Evolutionary conservation across 148 eudicot genomes (phyloP).

Genomic region (Hydrangea macrophylla): DNA sequence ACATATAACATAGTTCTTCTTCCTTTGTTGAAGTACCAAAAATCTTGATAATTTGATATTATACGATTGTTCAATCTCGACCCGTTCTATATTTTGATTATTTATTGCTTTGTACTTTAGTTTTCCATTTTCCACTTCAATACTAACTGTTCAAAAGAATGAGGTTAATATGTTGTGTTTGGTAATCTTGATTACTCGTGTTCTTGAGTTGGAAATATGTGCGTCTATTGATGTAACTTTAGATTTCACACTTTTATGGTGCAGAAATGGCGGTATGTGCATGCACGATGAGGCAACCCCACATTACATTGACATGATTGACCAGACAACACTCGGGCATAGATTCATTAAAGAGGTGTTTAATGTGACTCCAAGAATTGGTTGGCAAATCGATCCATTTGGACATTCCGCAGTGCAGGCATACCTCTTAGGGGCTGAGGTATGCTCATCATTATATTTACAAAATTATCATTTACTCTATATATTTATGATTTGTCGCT

Average conservation of each 20-base stretch:
- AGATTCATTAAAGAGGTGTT: slow-evolving; percentile 68
- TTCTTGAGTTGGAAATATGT: too few relatives aligned
- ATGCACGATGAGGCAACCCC: slow-evolving; percentile 99
- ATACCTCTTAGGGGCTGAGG: slow-evolving; percentile 97
- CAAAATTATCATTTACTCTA: not conserved
- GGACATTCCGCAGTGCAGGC: slow-evolving; percentile 99
- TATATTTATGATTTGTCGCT: slow-evolving; percentile 1
- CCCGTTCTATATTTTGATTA: too few relatives aligned
- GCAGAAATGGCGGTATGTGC: slow-evolving; percentile 91
- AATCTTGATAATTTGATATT: not conserved
- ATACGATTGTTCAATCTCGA: too few relatives aligned
- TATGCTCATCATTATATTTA: slow-evolving; percentile 15
- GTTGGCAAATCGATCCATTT: slow-evolving; percentile 99
- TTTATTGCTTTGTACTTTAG: too few relatives aligned
- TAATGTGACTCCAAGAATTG: slow-evolving; percentile 87
- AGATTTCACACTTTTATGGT: slow-evolving; percentile 5
- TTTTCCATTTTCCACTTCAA: not conserved
- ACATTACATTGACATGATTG: slow-evolving; percentile 98
- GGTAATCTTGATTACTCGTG: too few relatives aligned
- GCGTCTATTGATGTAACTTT: not conserved
- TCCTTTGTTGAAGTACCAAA: too few relatives aligned
- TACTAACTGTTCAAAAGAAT: not conserved
- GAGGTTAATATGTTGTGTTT: too few relatives aligned
- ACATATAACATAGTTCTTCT: not conserved
- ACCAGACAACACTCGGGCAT: slow-evolving; percentile 94